These are phyloP conservation scores for Eucalyptus grandis DNA, from an alignment of 345 rosid genomes.

Conservation along the genomic window DNA sequence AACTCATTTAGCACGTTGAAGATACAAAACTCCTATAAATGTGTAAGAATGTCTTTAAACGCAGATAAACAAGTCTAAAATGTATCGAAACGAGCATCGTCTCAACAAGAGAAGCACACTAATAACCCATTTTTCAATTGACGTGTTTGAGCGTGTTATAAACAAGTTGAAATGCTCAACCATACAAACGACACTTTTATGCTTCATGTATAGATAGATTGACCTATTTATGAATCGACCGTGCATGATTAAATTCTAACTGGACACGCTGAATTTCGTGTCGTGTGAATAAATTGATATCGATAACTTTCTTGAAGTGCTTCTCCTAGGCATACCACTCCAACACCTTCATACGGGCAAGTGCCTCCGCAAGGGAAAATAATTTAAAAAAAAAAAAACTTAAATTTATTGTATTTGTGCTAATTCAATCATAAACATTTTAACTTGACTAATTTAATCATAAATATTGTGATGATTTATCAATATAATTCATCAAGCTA, in stretches of 20 bases:
- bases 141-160: not conserved
- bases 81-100: not conserved
- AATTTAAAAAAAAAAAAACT: accelerated
- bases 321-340: constrained; percentile 46
- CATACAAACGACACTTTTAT: not conserved
- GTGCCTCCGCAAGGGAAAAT: constrained; percentile 5
- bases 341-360: constrained; percentile 19
- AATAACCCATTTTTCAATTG: not conserved
- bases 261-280: accelerated
- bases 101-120: not conserved
- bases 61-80: not conserved
- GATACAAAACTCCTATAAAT: not conserved
- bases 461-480: too few species aligned
- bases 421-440: too few species aligned
- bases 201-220: not conserved
- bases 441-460: not conserved
- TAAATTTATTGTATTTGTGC: accelerated
- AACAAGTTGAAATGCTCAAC: not conserved
- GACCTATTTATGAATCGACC: too few species aligned
- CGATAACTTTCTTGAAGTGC: constrained; percentile 24
- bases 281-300: not conserved
- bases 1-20: not conserved
- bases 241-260: not conserved
- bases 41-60: not conserved
- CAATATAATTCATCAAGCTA: accelerated